Base-by-base conservation (phyloP, 2,329 filamentous ascomycete genomes). In the Neofusicoccum laricinum region DNA sequence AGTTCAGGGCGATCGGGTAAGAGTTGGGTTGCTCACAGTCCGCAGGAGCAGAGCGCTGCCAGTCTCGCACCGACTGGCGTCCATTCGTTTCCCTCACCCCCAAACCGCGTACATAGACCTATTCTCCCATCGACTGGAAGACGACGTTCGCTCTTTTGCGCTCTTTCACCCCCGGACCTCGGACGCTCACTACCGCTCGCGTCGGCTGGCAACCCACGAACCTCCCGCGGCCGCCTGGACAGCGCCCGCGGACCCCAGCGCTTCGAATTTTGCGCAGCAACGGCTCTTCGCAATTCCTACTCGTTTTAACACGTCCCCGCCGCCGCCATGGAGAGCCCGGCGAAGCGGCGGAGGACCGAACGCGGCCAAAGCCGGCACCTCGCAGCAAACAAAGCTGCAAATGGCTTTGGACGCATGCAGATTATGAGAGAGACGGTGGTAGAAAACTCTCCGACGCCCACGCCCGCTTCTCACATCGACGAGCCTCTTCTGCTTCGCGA, bases 11-110 rank as follows among this genome's bases (percentile, higher is more conserved):
- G 48, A 63, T 63, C 61, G 48, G 53, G 49, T 61, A 30, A 30
- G 25, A 30, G 25, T 30, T 30, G 25, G 25, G 25, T 30, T 4
- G 30, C 46, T 63, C n/a, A 53, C 40, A 21, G 21, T 30, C 49
- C 40, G 61, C 63, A 64, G 63, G 63, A 59, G 45, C 63, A 58
- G 46, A 43, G 45, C 45, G 63, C 53, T 71, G 74, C 73, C 74
- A 75, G 72, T 72, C 63, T 34, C 61, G 43, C 34, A 41, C 71
- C 66, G 61, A 69, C 73, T 75, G 75, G 76, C 75, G 75, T 78
- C 76, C 77, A 68, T 70, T 78, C 76, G 69, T 77, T 77, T 71
- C 69, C 67, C 66, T 61, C 41, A 66, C 68, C 68, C 63, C 61
- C 63, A 65, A 57, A 30, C 55, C 36, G 38, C 68, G 65, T 65